Conservation (phyloP, 106 monocot species). For the Dioscorea alata region DNA sequence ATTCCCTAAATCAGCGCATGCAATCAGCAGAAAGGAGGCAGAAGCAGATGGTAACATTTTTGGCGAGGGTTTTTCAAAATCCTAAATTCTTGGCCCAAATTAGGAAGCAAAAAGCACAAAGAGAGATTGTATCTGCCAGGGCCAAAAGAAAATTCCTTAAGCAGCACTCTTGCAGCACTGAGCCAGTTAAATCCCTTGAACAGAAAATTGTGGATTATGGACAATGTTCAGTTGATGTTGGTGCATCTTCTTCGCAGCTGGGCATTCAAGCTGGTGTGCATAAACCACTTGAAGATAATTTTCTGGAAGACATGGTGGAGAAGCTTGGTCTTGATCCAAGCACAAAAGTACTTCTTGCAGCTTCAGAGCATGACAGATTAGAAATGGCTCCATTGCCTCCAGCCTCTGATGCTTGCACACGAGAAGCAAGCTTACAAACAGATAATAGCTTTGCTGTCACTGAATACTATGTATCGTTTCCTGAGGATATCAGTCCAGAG, state of each 20-base stretch:
- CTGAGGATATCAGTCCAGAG: slow-evolving; percentile 12
- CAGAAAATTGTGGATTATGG: slow-evolving; percentile 6
- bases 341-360: slow-evolving; percentile 6
- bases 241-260: slow-evolving; percentile 9
- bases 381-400: neutral
- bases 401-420: neutral
- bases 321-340: slow-evolving; percentile 8
- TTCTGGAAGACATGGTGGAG: slow-evolving; percentile 12
- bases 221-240: neutral
- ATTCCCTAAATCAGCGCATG: slow-evolving; percentile 35
- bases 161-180: slow-evolving; percentile 9
- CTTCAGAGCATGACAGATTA: neutral
- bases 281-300: slow-evolving; percentile 2
- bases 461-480: slow-evolving; percentile 16
- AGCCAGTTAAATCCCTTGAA: slow-evolving; percentile 3
- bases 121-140: slow-evolving; percentile 16
- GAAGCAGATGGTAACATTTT: slow-evolving; percentile 68
- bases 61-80: slow-evolving; percentile 56
- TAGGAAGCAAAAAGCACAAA: slow-evolving; percentile 30
- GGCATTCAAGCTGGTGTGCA: slow-evolving; percentile 1
- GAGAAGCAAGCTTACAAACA: neutral
- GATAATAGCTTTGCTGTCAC: slow-evolving; percentile 1
- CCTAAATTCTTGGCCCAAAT: slow-evolving; percentile 33
- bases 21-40: slow-evolving; percentile 60
- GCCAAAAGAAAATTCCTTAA: slow-evolving; percentile 39